phyloP scores from a whole-genome alignment of 2,329 filamentous ascomycete species.

The Clarireedia homoeocarpa region DNA sequence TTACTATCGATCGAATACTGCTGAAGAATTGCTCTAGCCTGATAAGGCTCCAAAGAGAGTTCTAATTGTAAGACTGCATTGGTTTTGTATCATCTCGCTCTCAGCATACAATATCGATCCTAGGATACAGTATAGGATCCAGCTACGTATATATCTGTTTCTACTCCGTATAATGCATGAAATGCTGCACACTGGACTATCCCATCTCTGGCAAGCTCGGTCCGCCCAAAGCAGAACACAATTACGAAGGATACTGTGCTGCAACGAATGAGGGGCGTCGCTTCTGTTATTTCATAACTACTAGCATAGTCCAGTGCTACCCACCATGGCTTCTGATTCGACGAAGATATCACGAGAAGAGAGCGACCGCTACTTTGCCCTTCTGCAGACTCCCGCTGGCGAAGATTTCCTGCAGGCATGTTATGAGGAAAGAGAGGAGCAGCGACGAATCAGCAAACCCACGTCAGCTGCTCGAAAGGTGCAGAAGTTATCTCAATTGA shows the following conservation, averaged over 20 bases:
- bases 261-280: too few species aligned
- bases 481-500: not conserved
- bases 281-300: too few species aligned
- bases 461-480: not conserved
- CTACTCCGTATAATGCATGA: not conserved
- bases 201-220: not conserved
- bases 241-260: not conserved
- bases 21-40: too few species aligned
- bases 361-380: constrained; percentile 2
- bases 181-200: not conserved
- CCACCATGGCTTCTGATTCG: not conserved
- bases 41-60: not conserved
- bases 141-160: not conserved
- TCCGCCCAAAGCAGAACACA: not conserved
- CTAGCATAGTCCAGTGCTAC: too few species aligned
- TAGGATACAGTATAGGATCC: too few species aligned
- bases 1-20: too few species aligned
- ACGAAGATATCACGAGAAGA: not conserved
- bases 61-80: not conserved
- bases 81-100: not conserved
- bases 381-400: not conserved
- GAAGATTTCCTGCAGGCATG: not conserved
- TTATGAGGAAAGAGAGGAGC: not conserved
- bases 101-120: too few species aligned
- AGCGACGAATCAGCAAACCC: not conserved